Conservation (phyloP, 768 basidiomycete genomes). For the Podaxis sp. region DNA sequence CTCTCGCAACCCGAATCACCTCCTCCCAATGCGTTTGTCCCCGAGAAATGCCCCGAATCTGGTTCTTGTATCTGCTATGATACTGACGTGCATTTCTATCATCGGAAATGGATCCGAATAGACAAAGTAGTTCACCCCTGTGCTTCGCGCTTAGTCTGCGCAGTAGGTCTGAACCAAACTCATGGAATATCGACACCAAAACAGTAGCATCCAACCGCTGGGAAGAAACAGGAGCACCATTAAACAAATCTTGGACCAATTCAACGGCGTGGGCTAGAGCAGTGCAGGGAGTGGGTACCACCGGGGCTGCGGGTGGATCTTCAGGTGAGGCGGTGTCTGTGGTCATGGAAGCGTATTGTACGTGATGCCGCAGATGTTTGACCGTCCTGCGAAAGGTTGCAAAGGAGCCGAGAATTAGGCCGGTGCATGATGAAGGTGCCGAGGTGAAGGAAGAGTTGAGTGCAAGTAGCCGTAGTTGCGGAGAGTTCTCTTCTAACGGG, state of each 20-base stretch:
- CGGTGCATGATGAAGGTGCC: neutral
- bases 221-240: neutral
- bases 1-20: slow-evolving; percentile 41
- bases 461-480: neutral
- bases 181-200: neutral
- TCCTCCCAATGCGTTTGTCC: slow-evolving; percentile 46
- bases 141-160: neutral
- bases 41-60: neutral
- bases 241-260: neutral
- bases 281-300: neutral
- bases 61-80: neutral
- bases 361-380: neutral
- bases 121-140: slow-evolving; percentile 11
- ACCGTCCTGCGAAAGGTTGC: neutral
- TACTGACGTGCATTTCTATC: neutral
- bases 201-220: neutral
- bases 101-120: slow-evolving; percentile 11
- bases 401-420: neutral
- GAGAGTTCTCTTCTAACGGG: neutral
- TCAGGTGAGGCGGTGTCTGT: neutral
- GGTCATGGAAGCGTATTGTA: neutral
- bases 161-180: neutral
- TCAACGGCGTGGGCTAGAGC: neutral
- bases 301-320: neutral
- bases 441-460: neutral